Conservation (phyloP, 805 yeast genomes). For the Kluyveromyces siamensis region DNA sequence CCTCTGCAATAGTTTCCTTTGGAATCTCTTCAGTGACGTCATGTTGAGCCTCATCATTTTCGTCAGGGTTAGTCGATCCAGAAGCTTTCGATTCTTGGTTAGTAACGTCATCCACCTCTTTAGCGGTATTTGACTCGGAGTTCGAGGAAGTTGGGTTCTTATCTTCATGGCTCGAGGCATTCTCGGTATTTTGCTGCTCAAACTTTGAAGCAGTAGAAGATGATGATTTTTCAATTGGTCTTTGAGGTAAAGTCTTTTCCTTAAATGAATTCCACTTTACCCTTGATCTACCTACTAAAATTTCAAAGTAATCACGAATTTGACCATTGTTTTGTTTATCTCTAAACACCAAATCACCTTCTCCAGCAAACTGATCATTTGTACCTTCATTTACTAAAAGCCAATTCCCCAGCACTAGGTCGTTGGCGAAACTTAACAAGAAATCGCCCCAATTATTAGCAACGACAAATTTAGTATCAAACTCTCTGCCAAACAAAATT, state of each 20-base stretch:
- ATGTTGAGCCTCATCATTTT: background rate
- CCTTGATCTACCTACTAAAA: conserved; percentile 29
- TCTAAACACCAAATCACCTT: conserved; percentile 64
- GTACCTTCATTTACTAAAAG: conserved; percentile 47
- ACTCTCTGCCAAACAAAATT: conserved; percentile 88
- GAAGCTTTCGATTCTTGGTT: conserved; percentile 1
- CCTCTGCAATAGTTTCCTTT: background rate
- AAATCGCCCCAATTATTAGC: conserved; percentile 90
- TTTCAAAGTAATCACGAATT: conserved; percentile 34
- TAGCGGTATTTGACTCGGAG: background rate
- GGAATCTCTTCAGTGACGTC: background rate
- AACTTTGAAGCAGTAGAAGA: background rate
- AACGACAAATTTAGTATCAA: conserved; percentile 78
- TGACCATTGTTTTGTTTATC: conserved; percentile 48
- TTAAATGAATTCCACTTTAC: conserved; percentile 10
- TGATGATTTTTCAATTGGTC: background rate
- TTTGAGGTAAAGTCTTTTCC: conserved; percentile 9
- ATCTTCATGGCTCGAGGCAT: background rate
- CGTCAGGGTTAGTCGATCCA: background rate
- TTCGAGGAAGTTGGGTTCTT: background rate
- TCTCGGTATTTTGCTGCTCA: background rate
- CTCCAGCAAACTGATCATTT: conserved; percentile 62
- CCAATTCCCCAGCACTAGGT: conserved; percentile 78
- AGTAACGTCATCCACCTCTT: background rate
- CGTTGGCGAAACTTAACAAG: conserved; percentile 72